These are phyloP conservation scores for Yamagishiella unicocca DNA, from an alignment of 139 green algal species.

Conservation along the genomic window DNA sequence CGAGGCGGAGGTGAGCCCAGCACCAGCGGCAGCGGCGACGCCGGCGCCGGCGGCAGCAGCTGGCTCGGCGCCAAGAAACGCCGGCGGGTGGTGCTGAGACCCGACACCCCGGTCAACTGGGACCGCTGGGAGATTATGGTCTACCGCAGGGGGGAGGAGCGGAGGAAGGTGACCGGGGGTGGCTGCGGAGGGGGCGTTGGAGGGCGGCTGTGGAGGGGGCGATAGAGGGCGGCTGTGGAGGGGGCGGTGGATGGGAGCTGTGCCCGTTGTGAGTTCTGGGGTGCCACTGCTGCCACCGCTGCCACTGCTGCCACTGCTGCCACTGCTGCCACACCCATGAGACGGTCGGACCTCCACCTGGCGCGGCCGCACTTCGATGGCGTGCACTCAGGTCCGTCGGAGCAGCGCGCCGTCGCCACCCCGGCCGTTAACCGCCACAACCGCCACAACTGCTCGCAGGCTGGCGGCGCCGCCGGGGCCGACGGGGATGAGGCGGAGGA, in stretches of 20 bases:
- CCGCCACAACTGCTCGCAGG: no score
- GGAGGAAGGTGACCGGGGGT: neutral
- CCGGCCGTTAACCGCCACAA: no score
- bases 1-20: neutral
- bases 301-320: no score
- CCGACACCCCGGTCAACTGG: conserved; percentile 20
- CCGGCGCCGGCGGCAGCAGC: neutral
- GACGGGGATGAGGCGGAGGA: neutral
- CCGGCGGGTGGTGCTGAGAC: neutral
- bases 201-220: neutral
- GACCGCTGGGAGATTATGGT: conserved; percentile 14
- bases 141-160: neutral
- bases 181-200: neutral
- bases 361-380: no score
- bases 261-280: no score
- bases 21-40: neutral
- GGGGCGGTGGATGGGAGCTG: no score
- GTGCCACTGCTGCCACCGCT: no score
- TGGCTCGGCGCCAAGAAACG: neutral
- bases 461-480: neutral
- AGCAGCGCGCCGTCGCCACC: no score
- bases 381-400: no score
- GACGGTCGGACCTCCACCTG: no score
- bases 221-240: no score
- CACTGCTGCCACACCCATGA: no score